Base-by-base conservation (phyloP, 164 flowering plant species). In the Magnolia kwangsiensis region DNA sequence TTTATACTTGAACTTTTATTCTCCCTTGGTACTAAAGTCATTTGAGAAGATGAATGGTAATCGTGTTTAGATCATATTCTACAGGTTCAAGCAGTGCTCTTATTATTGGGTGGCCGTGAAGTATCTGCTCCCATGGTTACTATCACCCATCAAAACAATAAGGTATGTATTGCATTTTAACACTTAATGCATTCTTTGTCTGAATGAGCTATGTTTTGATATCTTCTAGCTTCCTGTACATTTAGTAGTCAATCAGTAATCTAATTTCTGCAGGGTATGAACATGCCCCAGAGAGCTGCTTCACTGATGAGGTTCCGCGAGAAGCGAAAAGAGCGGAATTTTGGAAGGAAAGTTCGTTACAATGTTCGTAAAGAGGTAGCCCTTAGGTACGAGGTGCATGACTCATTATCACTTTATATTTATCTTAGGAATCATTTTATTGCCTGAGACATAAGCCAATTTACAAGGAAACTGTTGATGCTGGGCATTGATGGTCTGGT, bases 81-180 rank as follows among this genome's bases (percentile, higher is more conserved):
- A 50, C 85, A 91, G 95, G 92, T 92, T 59, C 91, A 91, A 82
- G 87, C 90, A 2, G 92, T 88, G 66, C 82, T 92, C 21, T 81
- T 90, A 81, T 79, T 91, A 70, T 77, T 92, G 72, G 95, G 95
- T 4, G 92, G 93, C 9, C 86, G 88, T 72, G 92, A 90, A 79
- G 66, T 88, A 51, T 79, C 90, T 80, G 75, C 83, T 72, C 51
- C 68, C 31, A 37, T 72, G 21, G 72, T 83, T 20, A 64, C 79
- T 10, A 8, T 81, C 13, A 61, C 74, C 14, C 72, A 79, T 37
- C 86, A 83, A 63, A 87, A 78, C 70, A 89, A 79, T 58, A 83
- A 82, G 88, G 95, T 89, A 89, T 78, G 66, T 0, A 37, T 50
- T 73, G 7, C 19, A 19, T 37, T 2, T 64, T 64, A 58, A 71